Percentiles rank a stretch among this genome's conserved stretches.
These are phyloP conservation scores for Mucor saturninus DNA, from an alignment of 371 early-diverging fungal species.

Conservation along the genomic window DNA sequence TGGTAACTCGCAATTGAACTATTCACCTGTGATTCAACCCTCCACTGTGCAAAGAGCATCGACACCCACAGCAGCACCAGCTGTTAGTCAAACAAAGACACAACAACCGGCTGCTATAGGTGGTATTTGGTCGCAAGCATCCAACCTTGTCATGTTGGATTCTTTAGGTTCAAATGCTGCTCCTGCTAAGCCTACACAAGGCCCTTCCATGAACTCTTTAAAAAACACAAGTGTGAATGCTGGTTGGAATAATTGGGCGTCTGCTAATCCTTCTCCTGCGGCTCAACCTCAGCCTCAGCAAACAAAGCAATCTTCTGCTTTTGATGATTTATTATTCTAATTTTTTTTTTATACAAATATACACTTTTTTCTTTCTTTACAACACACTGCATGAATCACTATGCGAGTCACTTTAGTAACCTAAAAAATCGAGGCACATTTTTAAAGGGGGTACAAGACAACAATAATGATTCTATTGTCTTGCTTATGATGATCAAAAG, in stretches of 20 bases:
- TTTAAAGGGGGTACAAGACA: too few relatives aligned
- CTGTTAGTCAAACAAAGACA: not conserved
- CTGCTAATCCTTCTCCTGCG: constrained; percentile 18
- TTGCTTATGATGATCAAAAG: too few relatives aligned
- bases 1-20: not conserved
- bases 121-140: constrained; percentile 65
- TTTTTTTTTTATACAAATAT: not conserved
- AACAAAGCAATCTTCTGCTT: constrained; percentile 7
- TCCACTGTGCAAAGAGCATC: not conserved
- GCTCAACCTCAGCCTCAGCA: not conserved
- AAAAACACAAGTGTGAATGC: constrained; percentile 48
- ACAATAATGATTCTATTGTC: too few relatives aligned
- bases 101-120: constrained; percentile 21
- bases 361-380: not conserved
- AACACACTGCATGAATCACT: too few relatives aligned
- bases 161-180: constrained; percentile 52
- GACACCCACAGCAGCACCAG: not conserved
- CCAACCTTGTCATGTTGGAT: constrained; percentile 59
- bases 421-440: too few relatives aligned
- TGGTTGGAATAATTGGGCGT: constrained; percentile 55
- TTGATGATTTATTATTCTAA: constrained; percentile 20
- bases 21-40: constrained; percentile 5
- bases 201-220: constrained; percentile 68
- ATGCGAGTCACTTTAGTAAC: too few relatives aligned
- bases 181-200: constrained; percentile 45